A percentile compares a stretch with the other conserved stretches of the same genome.
These are phyloP conservation scores for Beauveria varroae DNA, from an alignment of 2,329 filamentous ascomycete species.

Conservation along the genomic window DNA sequence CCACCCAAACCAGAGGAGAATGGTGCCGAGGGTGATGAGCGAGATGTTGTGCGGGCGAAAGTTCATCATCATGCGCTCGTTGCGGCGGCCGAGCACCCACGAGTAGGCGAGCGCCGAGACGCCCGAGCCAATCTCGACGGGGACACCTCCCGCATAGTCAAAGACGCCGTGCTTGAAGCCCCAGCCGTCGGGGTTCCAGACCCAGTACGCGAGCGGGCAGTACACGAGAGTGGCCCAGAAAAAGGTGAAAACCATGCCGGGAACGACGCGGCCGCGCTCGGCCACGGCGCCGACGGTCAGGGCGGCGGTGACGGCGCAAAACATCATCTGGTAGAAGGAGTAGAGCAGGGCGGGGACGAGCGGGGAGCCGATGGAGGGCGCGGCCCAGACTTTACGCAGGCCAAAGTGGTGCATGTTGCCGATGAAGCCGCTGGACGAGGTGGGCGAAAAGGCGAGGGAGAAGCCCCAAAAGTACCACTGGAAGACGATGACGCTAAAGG, in stretches of 20 bases:
- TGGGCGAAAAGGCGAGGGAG: conserved; percentile 81
- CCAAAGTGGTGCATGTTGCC: conserved; percentile 87
- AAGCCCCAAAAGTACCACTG: conserved; percentile 99
- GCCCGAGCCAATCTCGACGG: conserved; percentile 94
- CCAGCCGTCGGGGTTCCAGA: conserved; percentile 94
- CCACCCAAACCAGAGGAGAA: conserved; percentile 98
- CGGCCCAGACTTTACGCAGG: conserved; percentile 72
- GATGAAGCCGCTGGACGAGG: conserved; percentile 81
- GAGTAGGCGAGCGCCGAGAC: conserved; percentile 92
- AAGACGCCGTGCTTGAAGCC: conserved; percentile 82
- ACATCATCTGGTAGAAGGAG: conserved; percentile 98
- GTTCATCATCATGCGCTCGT: conserved; percentile 99
- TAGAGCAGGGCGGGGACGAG: conserved; percentile 86
- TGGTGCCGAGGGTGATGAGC: conserved; percentile 88
- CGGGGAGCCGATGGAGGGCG: conserved; percentile 80
- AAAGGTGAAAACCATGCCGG: conserved; percentile 92
- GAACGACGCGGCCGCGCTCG: conserved; percentile 86
- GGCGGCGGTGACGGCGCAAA: conserved; percentile 85
- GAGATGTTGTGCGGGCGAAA: conserved; percentile 99
- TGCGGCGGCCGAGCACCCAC: conserved; percentile 87
- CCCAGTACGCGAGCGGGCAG: conserved; percentile 94
- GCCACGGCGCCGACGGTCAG: conserved; percentile 89
- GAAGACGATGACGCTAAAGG: conserved; percentile 83
- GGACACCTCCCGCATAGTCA: conserved; percentile 93
- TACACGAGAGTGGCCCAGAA: conserved; percentile 97